These are phyloP conservation scores for Corymbia maculata DNA, from an alignment of 345 rosid species.

Conservation along the genomic window DNA sequence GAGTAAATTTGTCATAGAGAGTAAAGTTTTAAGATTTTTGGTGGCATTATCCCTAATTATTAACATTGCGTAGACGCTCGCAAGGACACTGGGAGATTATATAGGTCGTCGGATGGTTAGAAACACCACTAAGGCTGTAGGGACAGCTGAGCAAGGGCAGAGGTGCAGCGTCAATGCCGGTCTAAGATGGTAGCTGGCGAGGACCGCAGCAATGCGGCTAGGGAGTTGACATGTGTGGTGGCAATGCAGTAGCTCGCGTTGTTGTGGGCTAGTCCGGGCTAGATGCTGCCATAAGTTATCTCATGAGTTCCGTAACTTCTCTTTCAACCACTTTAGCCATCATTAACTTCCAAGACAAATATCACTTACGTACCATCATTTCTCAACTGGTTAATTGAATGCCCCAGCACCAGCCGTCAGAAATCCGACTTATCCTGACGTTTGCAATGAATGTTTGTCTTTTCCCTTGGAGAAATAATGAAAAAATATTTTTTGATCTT, in stretches of 20 bases:
- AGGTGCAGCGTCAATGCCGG: neutral
- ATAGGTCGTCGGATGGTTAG: neutral
- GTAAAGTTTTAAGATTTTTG: no score
- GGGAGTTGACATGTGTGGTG: no score
- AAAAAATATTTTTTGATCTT: neutral
- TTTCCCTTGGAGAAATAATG: neutral
- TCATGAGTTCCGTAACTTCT: no score
- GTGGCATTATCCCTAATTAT: no score
- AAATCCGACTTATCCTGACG: no score
- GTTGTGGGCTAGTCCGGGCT: neutral
- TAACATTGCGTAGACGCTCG: neutral
- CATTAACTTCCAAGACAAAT: no score
- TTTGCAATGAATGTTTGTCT: neutral
- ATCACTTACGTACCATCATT: no score
- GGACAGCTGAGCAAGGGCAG: neutral
- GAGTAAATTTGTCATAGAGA: no score
- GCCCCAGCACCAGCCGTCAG: accelerated
- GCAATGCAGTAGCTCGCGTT: no score
- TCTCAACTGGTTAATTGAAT: accelerated
- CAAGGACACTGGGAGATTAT: neutral
- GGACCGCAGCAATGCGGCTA: no score
- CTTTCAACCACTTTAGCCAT: no score
- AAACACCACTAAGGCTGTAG: neutral
- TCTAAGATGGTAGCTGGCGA: no score
- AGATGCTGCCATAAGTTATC: neutral